These are phyloP conservation scores for Cymbopogon citratus DNA, from an alignment of 176 grass and related monocot species.

Conservation along the genomic window DNA sequence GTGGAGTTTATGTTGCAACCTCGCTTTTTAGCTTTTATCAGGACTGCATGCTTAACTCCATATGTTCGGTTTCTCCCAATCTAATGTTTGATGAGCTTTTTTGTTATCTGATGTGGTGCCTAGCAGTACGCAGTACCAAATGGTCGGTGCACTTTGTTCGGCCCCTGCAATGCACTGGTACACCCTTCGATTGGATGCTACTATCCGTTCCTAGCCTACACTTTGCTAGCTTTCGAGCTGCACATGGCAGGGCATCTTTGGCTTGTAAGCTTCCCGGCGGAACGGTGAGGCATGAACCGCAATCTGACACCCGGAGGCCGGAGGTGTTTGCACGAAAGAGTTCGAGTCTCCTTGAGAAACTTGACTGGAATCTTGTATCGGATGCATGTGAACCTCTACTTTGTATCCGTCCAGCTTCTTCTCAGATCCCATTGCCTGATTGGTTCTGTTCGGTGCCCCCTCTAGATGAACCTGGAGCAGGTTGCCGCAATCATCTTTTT, in stretches of 20 bases:
- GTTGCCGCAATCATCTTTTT: constrained; percentile 28
- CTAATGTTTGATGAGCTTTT: not conserved
- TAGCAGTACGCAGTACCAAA: not conserved
- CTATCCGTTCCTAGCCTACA: not conserved
- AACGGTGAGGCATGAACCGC: not conserved
- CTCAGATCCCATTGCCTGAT: constrained; percentile 1
- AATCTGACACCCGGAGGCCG: constrained; percentile 30
- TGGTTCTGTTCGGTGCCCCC: not conserved
- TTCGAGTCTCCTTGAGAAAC: not conserved
- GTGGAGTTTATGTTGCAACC: not conserved
- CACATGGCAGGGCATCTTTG: constrained; percentile 37
- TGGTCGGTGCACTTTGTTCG: constrained; percentile 22
- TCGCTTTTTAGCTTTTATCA: not conserved
- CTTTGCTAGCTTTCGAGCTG: not conserved
- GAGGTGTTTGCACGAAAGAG: constrained; percentile 2
- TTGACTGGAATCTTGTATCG: constrained; percentile 10
- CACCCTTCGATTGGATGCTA: not conserved
- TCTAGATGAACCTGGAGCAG: not conserved
- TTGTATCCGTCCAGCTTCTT: not conserved
- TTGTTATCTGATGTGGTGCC: not conserved
- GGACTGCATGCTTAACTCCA: not conserved
- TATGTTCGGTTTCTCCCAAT: no score
- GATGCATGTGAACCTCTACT: constrained; percentile 29
- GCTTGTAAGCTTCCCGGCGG: not conserved
- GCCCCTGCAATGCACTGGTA: constrained; percentile 23